Evolutionary conservation across 345 rosid genomes (phyloP).

Genomic region (Citrus sp.): DNA sequence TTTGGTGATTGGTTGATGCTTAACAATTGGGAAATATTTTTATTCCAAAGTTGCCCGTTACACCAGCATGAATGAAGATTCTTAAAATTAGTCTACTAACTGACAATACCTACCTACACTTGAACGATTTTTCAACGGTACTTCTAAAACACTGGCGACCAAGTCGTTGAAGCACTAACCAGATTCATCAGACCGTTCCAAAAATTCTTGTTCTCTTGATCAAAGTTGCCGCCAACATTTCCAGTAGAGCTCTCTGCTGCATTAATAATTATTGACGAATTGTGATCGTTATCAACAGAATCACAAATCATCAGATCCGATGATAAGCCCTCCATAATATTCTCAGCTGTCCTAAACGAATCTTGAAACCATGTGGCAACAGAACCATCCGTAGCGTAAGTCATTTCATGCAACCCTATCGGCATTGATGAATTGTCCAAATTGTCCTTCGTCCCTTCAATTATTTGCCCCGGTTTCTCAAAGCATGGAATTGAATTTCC

Average conservation of each 20-base stretch:
- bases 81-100: too few relatives aligned
- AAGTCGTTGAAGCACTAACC: slow-evolving; percentile 22
- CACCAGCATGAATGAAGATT: not conserved
- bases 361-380: slow-evolving; percentile 22
- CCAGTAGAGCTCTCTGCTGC: slow-evolving; percentile 9
- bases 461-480: slow-evolving; percentile 1
- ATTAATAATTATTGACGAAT: not conserved
- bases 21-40: too few relatives aligned
- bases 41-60: not conserved
- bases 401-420: slow-evolving; percentile 14
- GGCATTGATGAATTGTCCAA: not conserved
- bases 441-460: not conserved
- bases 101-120: too few relatives aligned
- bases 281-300: slow-evolving; percentile 1
- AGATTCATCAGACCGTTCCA: slow-evolving; percentile 37
- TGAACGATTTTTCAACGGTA: too few relatives aligned
- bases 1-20: too few relatives aligned
- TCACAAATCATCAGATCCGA: slow-evolving; percentile 21
- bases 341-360: slow-evolving; percentile 14
- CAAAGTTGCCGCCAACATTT: slow-evolving; percentile 15
- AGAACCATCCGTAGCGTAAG: not conserved
- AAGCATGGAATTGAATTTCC: slow-evolving; percentile 2
- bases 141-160: slow-evolving; percentile 20
- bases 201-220: slow-evolving; percentile 28
- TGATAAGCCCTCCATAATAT: slow-evolving; percentile 18